Evolutionary conservation across 2,329 filamentous ascomycete genomes (phyloP).

Genomic region (Daldinia sp.): DNA sequence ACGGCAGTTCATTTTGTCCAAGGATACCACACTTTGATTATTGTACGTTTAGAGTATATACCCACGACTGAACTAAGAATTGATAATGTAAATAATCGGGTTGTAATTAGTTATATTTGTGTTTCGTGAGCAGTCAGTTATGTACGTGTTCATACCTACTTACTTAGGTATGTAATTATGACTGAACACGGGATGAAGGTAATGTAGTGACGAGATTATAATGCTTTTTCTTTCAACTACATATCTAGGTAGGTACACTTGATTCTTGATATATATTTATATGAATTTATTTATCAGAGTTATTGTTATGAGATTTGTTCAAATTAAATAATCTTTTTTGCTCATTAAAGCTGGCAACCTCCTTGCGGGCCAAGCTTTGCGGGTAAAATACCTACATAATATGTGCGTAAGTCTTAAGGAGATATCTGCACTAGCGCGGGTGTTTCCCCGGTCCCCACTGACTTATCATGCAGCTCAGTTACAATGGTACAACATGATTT

Average conservation of each 20-base stretch:
- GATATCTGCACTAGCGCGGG: background rate
- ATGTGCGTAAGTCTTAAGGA: conserved; percentile 1
- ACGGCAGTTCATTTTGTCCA: conserved; percentile 29
- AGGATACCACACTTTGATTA: conserved; percentile 36
- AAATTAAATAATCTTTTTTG: background rate
- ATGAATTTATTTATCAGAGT: background rate
- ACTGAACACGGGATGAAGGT: background rate
- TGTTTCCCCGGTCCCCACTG: background rate
- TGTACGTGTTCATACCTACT: background rate
- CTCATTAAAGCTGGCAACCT: background rate
- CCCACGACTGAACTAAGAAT: conserved; percentile 36
- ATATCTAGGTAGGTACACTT: background rate
- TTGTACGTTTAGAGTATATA: conserved; percentile 38
- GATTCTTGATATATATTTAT: background rate
- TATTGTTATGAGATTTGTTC: background rate
- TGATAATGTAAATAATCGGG: conserved; percentile 13
- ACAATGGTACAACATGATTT: background rate
- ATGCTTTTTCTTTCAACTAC: background rate
- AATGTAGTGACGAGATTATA: background rate
- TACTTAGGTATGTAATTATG: background rate
- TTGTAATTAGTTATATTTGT: conserved; percentile 2
- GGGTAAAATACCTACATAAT: background rate
- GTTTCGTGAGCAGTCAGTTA: background rate
- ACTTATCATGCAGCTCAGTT: background rate
- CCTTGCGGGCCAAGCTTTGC: background rate